Conservation (phyloP, 805 yeast genomes). For the Candida krabiensis region DNA sequence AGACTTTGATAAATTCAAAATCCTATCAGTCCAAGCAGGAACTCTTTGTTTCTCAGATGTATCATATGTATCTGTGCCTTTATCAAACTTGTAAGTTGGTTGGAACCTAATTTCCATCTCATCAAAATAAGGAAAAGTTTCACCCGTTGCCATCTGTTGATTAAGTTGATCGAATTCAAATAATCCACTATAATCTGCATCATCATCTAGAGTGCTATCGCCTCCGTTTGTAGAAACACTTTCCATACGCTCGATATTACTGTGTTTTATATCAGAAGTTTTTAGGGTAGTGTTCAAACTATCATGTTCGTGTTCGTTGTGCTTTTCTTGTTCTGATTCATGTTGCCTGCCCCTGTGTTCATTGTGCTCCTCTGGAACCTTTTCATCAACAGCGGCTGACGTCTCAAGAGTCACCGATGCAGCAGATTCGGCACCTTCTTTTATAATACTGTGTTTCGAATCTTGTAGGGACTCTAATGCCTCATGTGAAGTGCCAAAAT, state of each 20-base stretch:
- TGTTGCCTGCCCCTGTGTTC: too few relatives aligned
- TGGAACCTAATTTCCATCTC: constrained; percentile 79
- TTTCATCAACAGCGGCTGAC: background rate
- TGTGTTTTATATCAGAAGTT: background rate
- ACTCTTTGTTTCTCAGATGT: constrained; percentile 88
- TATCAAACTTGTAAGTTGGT: constrained; percentile 94
- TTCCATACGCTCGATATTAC: background rate
- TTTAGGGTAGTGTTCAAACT: background rate
- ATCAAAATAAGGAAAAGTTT: constrained; percentile 76
- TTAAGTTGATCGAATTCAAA: constrained; percentile 77
- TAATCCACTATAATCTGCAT: constrained; percentile 31
- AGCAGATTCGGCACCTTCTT: background rate
- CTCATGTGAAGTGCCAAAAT: background rate
- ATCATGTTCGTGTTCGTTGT: background rate
- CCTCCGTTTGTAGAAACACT: constrained; percentile 31
- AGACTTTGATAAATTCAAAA: constrained; percentile 59
- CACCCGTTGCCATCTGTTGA: constrained; percentile 71
- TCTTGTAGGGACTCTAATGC: background rate
- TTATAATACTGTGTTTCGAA: background rate
- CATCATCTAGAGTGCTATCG: constrained; percentile 26
- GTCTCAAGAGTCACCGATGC: background rate
- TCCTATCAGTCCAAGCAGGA: constrained; percentile 98
- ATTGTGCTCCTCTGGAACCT: too few relatives aligned
- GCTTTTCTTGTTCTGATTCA: too few relatives aligned
- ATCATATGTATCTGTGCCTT: constrained; percentile 80